Conservation (phyloP, 768 basidiomycete genomes). For the Termitomyces sp. region DNA sequence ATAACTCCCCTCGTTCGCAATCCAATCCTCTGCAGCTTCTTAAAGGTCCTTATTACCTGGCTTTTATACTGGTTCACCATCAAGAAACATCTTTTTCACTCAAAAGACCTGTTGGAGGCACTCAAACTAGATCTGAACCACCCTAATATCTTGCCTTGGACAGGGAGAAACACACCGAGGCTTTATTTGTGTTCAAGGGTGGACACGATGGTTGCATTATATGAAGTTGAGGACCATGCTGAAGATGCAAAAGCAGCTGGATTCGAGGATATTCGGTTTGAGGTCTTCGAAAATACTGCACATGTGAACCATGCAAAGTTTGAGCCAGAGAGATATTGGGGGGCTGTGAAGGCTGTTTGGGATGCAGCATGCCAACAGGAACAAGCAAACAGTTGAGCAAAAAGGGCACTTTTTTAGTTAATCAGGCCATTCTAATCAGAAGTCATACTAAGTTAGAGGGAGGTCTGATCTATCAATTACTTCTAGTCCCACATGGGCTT, state of each 20-base stretch:
- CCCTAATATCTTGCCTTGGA: constrained; percentile 33
- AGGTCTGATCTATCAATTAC: too few species aligned
- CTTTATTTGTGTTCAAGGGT: constrained; percentile 40
- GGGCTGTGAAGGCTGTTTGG: constrained; percentile 31
- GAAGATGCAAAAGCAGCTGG: constrained; percentile 24
- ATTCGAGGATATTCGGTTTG: constrained; percentile 19
- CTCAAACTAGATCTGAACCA: constrained; percentile 24
- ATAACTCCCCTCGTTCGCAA: constrained; percentile 26
- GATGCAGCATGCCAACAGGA: constrained; percentile 17
- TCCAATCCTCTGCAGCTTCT: constrained; percentile 20
- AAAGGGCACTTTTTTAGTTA: too few species aligned
- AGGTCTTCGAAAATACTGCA: constrained; percentile 33
- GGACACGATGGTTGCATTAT: constrained; percentile 33
- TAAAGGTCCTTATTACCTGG: constrained; percentile 20
- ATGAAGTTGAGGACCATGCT: constrained; percentile 32
- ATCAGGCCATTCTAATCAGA: too few species aligned
- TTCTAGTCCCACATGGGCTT: too few species aligned
- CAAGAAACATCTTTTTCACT: constrained; percentile 17
- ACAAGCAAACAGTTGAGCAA: background rate
- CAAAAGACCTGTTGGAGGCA: constrained; percentile 14
- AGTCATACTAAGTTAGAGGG: too few species aligned
- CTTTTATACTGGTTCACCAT: constrained; percentile 20
- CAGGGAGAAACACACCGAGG: constrained; percentile 29
- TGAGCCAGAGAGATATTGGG: constrained; percentile 41
- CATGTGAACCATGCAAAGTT: constrained; percentile 42